Percentiles rank a stretch among this genome's conserved stretches.
Evolutionary conservation across 2,329 filamentous ascomycete genomes (phyloP).

Genomic region (Colletotrichum paranaense): DNA sequence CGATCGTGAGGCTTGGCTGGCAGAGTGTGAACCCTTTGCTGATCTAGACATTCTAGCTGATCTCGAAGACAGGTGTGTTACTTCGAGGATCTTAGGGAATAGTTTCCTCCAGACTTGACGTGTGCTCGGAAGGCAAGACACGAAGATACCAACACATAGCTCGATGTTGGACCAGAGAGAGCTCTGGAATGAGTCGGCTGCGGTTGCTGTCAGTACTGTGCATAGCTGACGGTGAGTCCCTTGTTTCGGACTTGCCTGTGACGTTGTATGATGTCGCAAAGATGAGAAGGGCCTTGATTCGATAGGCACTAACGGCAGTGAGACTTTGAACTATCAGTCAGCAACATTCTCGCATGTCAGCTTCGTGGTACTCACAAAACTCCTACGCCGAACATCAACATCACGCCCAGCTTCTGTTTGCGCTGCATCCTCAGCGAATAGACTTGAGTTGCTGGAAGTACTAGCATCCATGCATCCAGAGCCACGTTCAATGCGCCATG

Average conservation of each 20-base stretch:
- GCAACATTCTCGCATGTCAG: background rate
- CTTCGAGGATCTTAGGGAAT: constrained; percentile 19
- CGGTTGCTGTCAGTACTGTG: background rate
- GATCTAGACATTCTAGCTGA: background rate
- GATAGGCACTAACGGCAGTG: constrained; percentile 27
- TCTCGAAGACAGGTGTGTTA: constrained; percentile 6
- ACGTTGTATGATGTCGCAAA: constrained; percentile 25
- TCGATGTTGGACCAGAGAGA: constrained; percentile 23
- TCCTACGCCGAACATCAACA: constrained; percentile 51
- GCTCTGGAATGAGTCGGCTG: constrained; percentile 10
- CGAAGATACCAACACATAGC: constrained; percentile 18
- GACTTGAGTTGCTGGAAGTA: constrained; percentile 53
- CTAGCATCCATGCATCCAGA: constrained; percentile 55
- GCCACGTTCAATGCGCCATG: constrained; percentile 55
- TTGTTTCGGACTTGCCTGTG: constrained; percentile 2
- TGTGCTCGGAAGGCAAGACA: constrained; percentile 26
- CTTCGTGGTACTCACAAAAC: constrained; percentile 25
- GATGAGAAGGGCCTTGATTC: background rate
- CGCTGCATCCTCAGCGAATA: constrained; percentile 43
- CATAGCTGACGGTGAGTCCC: accelerated
- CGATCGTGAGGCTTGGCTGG: constrained; percentile 2
- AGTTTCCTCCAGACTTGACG: constrained; percentile 18
- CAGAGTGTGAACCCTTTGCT: constrained; percentile 4
- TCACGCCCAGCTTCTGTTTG: constrained; percentile 49
- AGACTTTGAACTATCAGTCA: constrained; percentile 3